A percentile compares a stretch with the other conserved stretches of the same genome.
phyloP scores from a whole-genome alignment of 345 rosid species.

The Salix arbutifolia region DNA sequence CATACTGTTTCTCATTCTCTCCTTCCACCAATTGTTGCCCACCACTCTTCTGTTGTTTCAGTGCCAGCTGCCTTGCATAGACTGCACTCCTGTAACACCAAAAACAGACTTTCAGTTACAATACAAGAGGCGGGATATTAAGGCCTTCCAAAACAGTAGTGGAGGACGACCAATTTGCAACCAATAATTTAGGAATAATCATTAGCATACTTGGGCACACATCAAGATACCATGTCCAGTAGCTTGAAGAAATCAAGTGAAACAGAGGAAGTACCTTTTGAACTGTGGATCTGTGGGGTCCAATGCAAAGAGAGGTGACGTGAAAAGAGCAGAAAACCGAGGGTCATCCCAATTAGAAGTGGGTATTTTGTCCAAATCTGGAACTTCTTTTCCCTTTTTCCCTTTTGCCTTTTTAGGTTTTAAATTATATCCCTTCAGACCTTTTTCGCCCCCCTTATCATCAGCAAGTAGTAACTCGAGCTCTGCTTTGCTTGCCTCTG shows the following conservation, averaged over 20 bases:
- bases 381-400: slow-evolving; percentile 45
- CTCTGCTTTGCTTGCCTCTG: slow-evolving; percentile 68
- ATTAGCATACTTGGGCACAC: background rate
- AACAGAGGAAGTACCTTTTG: slow-evolving; percentile 52
- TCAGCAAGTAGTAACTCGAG: slow-evolving; percentile 83
- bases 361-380: slow-evolving; percentile 67
- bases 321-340: slow-evolving; percentile 60
- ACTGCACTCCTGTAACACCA: slow-evolving; percentile 70
- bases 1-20: slow-evolving; percentile 22
- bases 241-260: background rate
- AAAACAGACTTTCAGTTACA: slow-evolving; percentile 10
- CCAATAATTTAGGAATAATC: background rate
- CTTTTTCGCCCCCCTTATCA: slow-evolving; percentile 52
- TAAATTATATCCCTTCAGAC: slow-evolving; percentile 72
- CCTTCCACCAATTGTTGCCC: slow-evolving; percentile 15
- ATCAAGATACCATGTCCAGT: background rate
- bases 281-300: slow-evolving; percentile 97
- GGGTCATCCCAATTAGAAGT: slow-evolving; percentile 49
- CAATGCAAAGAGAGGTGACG: slow-evolving; percentile 59
- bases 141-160: background rate
- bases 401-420: slow-evolving; percentile 58
- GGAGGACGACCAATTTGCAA: background rate
- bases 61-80: slow-evolving; percentile 61
- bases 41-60: slow-evolving; percentile 45
- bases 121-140: background rate